Evolutionary conservation across 2,329 filamentous ascomycete species (phyloP).

Genomic region (Aureobasidium lini): DNA sequence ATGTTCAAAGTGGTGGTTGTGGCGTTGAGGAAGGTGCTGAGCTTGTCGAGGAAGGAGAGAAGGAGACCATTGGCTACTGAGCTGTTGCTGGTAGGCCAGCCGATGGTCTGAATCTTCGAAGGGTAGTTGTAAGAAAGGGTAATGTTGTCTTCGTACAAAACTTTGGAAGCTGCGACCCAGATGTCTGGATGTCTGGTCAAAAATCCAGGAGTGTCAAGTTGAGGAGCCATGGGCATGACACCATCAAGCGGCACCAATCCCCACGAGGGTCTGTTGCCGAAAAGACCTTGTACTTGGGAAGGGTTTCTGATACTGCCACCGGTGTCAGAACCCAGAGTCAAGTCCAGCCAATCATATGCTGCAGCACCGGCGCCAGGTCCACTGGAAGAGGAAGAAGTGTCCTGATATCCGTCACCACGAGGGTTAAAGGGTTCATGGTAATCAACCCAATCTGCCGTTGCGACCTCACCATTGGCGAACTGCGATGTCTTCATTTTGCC

Average conservation of each 20-base stretch:
- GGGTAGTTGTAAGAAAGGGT: constrained; percentile 36
- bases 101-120: constrained; percentile 33
- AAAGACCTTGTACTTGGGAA: constrained; percentile 42
- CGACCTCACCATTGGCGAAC: constrained; percentile 38
- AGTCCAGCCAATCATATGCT: constrained; percentile 43
- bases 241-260: constrained; percentile 40
- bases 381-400: constrained; percentile 41
- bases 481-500: constrained; percentile 41
- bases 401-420: constrained; percentile 39
- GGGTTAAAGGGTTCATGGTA: constrained; percentile 39
- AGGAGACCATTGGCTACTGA: constrained; percentile 33
- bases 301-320: constrained; percentile 45
- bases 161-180: constrained; percentile 38
- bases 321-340: constrained; percentile 44
- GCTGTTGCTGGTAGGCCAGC: constrained; percentile 34
- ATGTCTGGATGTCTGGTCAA: constrained; percentile 38
- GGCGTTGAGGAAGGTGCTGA: constrained; percentile 36
- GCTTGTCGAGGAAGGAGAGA: constrained; percentile 36
- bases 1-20: constrained; percentile 32
- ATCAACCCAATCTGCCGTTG: constrained; percentile 46
- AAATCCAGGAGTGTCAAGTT: constrained; percentile 42
- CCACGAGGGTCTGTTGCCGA: constrained; percentile 44
- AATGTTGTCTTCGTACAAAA: constrained; percentile 39
- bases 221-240: constrained; percentile 42
- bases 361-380: constrained; percentile 39